Evolutionary conservation across 78 protist genomes (phyloP).

Genomic region (Emiliania huxleyi): DNA sequence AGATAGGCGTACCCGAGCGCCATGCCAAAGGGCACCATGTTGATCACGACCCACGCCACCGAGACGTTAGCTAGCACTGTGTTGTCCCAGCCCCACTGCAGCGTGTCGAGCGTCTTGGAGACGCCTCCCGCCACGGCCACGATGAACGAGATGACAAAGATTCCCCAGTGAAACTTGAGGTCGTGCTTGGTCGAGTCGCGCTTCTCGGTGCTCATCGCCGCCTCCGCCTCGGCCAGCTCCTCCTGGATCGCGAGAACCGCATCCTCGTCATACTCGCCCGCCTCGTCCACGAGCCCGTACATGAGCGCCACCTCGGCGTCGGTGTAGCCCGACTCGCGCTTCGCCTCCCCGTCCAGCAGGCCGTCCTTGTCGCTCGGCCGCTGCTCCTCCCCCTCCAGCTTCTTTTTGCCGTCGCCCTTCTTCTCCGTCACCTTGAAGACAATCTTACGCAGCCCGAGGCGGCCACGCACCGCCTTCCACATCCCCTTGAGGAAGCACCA

Average conservation of each 20-base stretch:
- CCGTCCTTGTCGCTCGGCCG: background rate
- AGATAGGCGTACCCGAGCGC: constrained; percentile 9
- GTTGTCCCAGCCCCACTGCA: constrained; percentile 6
- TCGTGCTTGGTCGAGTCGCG: background rate
- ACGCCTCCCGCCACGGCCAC: background rate
- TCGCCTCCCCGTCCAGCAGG: background rate
- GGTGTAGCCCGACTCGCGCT: background rate
- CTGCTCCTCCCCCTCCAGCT: background rate
- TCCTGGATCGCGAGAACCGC: background rate
- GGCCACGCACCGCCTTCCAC: background rate
- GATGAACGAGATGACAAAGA: background rate
- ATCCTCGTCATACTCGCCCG: background rate
- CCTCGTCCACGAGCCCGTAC: background rate
- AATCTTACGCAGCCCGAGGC: background rate
- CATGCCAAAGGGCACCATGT: constrained; percentile 21
- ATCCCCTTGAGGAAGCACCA: constrained; percentile 13
- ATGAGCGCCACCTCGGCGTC: background rate
- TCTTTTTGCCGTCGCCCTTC: background rate
- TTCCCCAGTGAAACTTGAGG: background rate
- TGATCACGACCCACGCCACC: constrained; percentile 9
- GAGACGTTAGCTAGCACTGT: background rate
- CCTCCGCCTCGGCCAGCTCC: background rate
- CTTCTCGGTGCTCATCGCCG: background rate
- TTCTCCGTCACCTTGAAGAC: constrained; percentile 17
- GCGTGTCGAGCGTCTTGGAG: background rate